Evolutionary conservation across 371 early-diverging fungal genomes (phyloP), one percentile per base, ranked within the genome.

Genomic region (Mortierella sp.): DNA sequence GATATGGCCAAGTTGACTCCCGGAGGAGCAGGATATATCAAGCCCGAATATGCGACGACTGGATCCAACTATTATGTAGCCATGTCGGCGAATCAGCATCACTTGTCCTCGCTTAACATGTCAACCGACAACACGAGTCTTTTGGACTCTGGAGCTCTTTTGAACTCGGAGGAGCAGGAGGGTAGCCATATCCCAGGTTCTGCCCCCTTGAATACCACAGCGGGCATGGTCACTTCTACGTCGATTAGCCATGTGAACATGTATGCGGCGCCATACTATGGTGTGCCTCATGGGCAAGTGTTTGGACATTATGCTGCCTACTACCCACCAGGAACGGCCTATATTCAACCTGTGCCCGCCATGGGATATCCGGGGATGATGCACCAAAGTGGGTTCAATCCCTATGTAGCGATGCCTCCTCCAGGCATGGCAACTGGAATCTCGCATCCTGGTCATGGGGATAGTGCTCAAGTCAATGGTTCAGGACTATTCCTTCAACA

Each of bases 361-460:
- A 73, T 79, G 70, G 76, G 65, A 18, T 79, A 73, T 46, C 73
- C 73, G 21, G 70, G 70, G 16, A 79, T 79, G 64, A 66, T 79
- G 65, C 66, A 68, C 4, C 73, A 72, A n/a, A 46, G 67, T 9
- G 80, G 80, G 44, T 79, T 63, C 44, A 72, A 67, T 44, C 80
- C 80, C 1, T 79, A 79, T 43, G 70, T 62, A 1, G 30, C 73
- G 2, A 69, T 70, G 66, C 60, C 80, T 23, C 72, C 77, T 28
- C 76, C 77, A 2, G 79, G 79, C 37, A 65, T 79, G 4, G 48
- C 68, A 7, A 52, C 57, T 1, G 58, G 59, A 14, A 14, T 62
- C 28, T 53, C 72, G 18, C 69, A 57, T 11, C 50, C 69, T 29
- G 59, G 69, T n/a, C 59, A 50, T 51, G 11, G 19, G 14, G 77